Percentiles rank a stretch among this genome's conserved stretches.
Conservation (phyloP, 345 rosid genomes). For the Aegle marmelos region DNA sequence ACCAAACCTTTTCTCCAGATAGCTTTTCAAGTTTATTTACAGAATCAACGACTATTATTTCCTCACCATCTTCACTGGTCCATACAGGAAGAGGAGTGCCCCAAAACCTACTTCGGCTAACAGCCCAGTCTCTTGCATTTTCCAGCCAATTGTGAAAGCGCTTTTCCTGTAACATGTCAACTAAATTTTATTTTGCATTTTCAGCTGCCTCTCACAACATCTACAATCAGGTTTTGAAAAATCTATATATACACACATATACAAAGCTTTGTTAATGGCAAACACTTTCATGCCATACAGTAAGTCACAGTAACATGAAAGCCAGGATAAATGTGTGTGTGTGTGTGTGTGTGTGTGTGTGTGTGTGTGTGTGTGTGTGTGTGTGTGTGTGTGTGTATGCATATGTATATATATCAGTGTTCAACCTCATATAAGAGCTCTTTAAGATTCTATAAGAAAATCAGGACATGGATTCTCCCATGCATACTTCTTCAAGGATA, state of each 20-base stretch:
- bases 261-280: neutral
- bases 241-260: too few relatives aligned
- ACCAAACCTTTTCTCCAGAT: conserved; percentile 81
- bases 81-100: conserved; percentile 98
- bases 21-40: conserved; percentile 81
- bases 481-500: neutral
- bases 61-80: conserved; percentile 86
- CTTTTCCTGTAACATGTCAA: conserved; percentile 57
- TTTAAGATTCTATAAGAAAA: neutral
- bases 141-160: conserved; percentile 99
- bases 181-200: neutral
- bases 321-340: neutral
- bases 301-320: neutral
- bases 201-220: neutral
- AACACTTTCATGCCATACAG: neutral
- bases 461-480: neutral
- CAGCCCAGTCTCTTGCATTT: conserved; percentile 99
- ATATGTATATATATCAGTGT: too few relatives aligned
- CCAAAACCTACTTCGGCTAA: conserved; percentile 98
- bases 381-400: too few relatives aligned
- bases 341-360: too few relatives aligned
- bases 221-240: neutral
- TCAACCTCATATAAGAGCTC: neutral
- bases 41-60: conserved; percentile 76
- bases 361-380: too few relatives aligned